Base-by-base conservation (phyloP, 2,329 filamentous ascomycete species). In the Trichoderma sp. region DNA sequence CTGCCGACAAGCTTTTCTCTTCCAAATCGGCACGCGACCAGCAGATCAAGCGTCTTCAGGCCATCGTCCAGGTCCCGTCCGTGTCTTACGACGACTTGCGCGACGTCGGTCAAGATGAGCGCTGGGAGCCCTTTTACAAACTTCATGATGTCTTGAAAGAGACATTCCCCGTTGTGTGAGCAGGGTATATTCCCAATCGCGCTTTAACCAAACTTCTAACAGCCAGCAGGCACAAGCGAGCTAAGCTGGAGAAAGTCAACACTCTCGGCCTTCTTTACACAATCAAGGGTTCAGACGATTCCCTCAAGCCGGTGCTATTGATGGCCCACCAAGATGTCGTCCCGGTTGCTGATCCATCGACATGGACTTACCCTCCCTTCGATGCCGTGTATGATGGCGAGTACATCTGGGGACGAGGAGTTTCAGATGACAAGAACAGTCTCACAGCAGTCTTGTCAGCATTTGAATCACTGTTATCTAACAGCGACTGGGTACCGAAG, bases 211-310 rank as follows among this genome's bases (percentile, higher is more conserved):
- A 18, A 3, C 15, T 56, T 15, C 71, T 75, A 32, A 75, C 57
- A 18, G 1, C 0, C 0, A 26, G 12, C 70, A 85, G 83, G 8
- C 82, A 86, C 73, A 76, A 82, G 47, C 79, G 81, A 30, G 83
- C 84, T 71, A 78, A 76, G 39, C 75, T 87, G 9, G 87, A 89
- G 72, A 88, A 86, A 60, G 82, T 91, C 71, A 91, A 92, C 76
- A 89, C 85, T 0, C 86, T 90, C 53, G 90, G 89, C 14, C 81
- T 91, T 3, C 80, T 91, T 32, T 91, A 87, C 78, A 90, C 88
- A 0, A 83, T 90, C 73, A 76, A 85, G 6, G 89, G 89, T 21
- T 83, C 81, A 6, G 83, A 90, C 68, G 74, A 82, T 3, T 81
- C 81, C 0, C 83, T 90, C n/a, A 81, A 83, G 73, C 83, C 83